These are phyloP conservation scores for Lagerstroemia speciosa DNA, from an alignment of 345 rosid species.

Conservation along the genomic window DNA sequence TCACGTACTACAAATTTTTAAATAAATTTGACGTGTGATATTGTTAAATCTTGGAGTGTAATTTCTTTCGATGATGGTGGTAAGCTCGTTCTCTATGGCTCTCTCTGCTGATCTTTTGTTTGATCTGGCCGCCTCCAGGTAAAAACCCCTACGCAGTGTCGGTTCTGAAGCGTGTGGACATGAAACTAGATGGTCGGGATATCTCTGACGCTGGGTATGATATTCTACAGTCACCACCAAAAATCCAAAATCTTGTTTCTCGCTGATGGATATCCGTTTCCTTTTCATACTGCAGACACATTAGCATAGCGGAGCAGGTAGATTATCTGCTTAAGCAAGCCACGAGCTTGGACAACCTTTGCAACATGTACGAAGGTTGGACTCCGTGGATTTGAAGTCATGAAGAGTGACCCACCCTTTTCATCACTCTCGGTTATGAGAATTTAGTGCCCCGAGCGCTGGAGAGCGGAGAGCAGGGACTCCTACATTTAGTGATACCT, in stretches of 20 bases:
- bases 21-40: not conserved
- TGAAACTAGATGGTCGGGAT: constrained; percentile 75
- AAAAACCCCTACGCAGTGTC: constrained; percentile 83
- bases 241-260: not conserved
- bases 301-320: constrained; percentile 70
- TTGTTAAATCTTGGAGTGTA: not conserved
- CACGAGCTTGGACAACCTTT: constrained; percentile 67
- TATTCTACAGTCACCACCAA: not conserved
- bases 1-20: not conserved
- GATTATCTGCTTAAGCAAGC: constrained; percentile 84
- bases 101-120: not conserved
- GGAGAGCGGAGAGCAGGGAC: not conserved
- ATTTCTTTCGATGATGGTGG: not conserved
- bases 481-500: not conserved
- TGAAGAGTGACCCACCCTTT: not conserved
- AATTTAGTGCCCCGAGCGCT: not conserved
- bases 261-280: not conserved
- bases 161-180: constrained; percentile 64
- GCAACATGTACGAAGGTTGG: constrained; percentile 99
- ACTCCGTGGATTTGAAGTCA: constrained; percentile 82
- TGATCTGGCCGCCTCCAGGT: constrained; percentile 24
- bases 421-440: not conserved
- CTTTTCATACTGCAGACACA: constrained; percentile 34
- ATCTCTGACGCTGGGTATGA: constrained; percentile 55
- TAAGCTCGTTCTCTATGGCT: not conserved